phyloP scores from a whole-genome alignment of 257 asterid genomes.

The Verbascum thapsus region DNA sequence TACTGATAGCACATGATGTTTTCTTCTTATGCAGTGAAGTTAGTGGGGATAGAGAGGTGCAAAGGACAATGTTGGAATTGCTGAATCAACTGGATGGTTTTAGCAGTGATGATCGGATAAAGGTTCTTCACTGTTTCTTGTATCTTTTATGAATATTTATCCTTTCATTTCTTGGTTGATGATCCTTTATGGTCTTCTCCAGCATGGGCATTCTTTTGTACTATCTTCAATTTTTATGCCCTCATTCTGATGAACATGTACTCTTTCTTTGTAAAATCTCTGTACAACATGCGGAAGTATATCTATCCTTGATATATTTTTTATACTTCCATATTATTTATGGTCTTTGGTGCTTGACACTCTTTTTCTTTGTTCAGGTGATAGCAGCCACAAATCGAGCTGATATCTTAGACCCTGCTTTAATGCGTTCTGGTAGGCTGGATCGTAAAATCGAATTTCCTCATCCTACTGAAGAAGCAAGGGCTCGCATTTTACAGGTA shows the following conservation, averaged over 20 bases:
- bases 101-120: constrained; percentile 87
- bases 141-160: too few species aligned
- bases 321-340: neutral
- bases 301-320: too few species aligned
- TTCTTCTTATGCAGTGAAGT: constrained; percentile 69
- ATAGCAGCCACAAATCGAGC: constrained; percentile 98
- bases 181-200: neutral
- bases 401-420: constrained; percentile 94
- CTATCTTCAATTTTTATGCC: too few species aligned
- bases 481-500: constrained; percentile 84
- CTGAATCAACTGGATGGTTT: constrained; percentile 96
- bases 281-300: too few species aligned
- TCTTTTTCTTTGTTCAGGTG: constrained; percentile 49
- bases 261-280: too few species aligned
- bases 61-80: constrained; percentile 86
- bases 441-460: constrained; percentile 99
- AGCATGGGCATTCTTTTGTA: too few species aligned
- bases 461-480: constrained; percentile 82
- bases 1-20: constrained; percentile 21
- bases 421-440: constrained; percentile 91
- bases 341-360: neutral
- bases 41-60: constrained; percentile 94
- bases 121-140: constrained; percentile 45
- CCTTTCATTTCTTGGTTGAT: too few species aligned
- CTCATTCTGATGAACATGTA: too few species aligned